Conservation (phyloP, 2,329 filamentous ascomycete genomes). For the Cryphonectria parasitica region DNA sequence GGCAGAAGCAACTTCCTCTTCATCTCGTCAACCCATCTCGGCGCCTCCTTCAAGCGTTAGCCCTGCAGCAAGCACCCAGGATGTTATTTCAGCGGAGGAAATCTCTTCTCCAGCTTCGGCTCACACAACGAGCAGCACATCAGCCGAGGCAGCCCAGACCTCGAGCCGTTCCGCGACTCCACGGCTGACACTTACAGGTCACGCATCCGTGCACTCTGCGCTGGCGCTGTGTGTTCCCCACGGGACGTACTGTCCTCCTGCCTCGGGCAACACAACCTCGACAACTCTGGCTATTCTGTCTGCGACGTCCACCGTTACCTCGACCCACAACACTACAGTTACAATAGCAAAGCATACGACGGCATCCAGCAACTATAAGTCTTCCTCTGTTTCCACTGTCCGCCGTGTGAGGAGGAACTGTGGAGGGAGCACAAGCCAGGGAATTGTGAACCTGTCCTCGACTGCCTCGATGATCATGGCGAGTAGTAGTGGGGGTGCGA, state of each 20-base stretch:
- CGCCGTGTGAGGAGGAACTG: background rate
- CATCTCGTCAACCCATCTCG: background rate
- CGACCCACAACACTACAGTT: background rate
- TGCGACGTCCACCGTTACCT: background rate
- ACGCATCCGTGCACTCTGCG: background rate
- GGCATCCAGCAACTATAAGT: background rate
- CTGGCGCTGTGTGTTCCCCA: slow-evolving; percentile 2
- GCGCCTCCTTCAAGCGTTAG: background rate
- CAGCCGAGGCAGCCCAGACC: background rate
- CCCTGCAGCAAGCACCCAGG: background rate
- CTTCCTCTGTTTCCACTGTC: too few relatives aligned
- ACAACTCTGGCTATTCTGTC: background rate
- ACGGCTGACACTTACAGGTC: background rate
- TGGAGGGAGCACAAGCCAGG: background rate
- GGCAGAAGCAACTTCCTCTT: background rate
- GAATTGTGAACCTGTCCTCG: background rate
- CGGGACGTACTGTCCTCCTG: background rate
- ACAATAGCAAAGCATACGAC: background rate
- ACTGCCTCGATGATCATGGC: background rate
- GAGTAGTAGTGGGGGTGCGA: background rate
- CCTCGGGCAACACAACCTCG: background rate
- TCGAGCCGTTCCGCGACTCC: background rate
- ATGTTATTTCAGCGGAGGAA: background rate
- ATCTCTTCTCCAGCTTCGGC: background rate
- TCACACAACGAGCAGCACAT: background rate